A percentile compares a stretch with the other conserved stretches of the same genome.
Conservation (phyloP, 2,329 filamentous ascomycete species). For the Exutisphaerella laricina region DNA sequence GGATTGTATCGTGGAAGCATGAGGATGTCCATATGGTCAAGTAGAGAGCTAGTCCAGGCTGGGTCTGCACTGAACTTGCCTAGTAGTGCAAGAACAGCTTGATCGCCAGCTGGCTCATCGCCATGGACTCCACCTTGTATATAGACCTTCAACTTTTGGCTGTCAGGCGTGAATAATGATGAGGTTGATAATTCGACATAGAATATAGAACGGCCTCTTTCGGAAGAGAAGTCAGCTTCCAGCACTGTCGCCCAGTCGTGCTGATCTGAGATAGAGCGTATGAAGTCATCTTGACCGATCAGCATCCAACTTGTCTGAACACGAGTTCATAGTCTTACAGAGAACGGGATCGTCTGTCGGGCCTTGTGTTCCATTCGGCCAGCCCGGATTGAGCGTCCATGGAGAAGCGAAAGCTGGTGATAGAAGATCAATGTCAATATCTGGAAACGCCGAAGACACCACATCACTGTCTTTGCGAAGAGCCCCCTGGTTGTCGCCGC, state of each 20-base stretch:
- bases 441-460: slow-evolving; percentile 14
- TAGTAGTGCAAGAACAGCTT: slow-evolving; percentile 33
- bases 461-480: slow-evolving; percentile 2
- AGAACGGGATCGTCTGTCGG: slow-evolving; percentile 19
- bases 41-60: slow-evolving; percentile 30
- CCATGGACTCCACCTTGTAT: slow-evolving; percentile 36
- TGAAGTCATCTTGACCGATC: slow-evolving; percentile 13
- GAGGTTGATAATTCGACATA: slow-evolving; percentile 8
- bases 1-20: slow-evolving; percentile 18
- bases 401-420: slow-evolving; percentile 21
- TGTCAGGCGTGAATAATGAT: background rate
- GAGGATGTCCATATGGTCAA: slow-evolving; percentile 30
- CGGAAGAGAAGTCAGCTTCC: slow-evolving; percentile 16
- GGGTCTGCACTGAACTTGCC: slow-evolving; percentile 34
- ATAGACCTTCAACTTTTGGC: slow-evolving; percentile 33
- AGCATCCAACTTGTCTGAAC: background rate
- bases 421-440: slow-evolving; percentile 19
- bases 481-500: background rate
- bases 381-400: slow-evolving; percentile 14
- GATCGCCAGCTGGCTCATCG: slow-evolving; percentile 37
- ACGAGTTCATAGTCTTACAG: background rate
- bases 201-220: slow-evolving; percentile 17
- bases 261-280: slow-evolving; percentile 12
- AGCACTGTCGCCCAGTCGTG: slow-evolving; percentile 19
- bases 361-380: slow-evolving; percentile 20